Evolutionary conservation across 2,329 filamentous ascomycete species (phyloP).

Genomic region (Neocatenulostroma microsporum): DNA sequence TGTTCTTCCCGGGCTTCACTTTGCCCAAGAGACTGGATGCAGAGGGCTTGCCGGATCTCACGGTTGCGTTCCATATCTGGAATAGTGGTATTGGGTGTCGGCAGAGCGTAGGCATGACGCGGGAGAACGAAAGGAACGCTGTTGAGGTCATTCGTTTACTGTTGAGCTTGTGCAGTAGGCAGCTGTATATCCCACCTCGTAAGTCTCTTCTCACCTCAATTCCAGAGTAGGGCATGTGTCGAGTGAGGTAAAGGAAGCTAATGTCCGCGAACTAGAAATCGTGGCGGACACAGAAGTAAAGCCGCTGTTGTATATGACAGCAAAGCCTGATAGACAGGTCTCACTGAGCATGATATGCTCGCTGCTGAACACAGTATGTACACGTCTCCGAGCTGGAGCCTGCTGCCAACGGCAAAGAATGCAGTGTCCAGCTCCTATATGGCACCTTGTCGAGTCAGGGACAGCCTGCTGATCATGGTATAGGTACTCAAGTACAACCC

Average conservation of each 20-base stretch:
- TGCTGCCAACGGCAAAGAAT: too few species aligned
- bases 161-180: constrained; percentile 77
- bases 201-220: too few species aligned
- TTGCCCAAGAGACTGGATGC: constrained; percentile 48
- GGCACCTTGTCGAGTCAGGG: neutral
- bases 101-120: constrained; percentile 75
- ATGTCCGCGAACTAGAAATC: too few species aligned
- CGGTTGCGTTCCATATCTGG: constrained; percentile 93
- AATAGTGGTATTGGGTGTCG: constrained; percentile 96
- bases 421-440: too few species aligned
- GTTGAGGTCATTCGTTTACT: constrained; percentile 82
- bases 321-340: constrained; percentile 81
- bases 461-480: neutral
- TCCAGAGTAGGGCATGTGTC: neutral
- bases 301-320: constrained; percentile 80
- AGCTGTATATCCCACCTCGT: constrained; percentile 84
- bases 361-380: constrained; percentile 76
- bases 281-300: constrained; percentile 76
- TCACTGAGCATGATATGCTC: constrained; percentile 88
- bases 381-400: too few species aligned
- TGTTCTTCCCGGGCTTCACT: constrained; percentile 89
- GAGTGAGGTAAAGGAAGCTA: too few species aligned
- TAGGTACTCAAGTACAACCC: constrained; percentile 73
- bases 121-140: constrained; percentile 86
- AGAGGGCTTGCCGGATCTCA: constrained; percentile 19